These are phyloP conservation scores for Penicillium sp. DNA, from an alignment of 2,329 filamentous ascomycete species.

Conservation along the genomic window DNA sequence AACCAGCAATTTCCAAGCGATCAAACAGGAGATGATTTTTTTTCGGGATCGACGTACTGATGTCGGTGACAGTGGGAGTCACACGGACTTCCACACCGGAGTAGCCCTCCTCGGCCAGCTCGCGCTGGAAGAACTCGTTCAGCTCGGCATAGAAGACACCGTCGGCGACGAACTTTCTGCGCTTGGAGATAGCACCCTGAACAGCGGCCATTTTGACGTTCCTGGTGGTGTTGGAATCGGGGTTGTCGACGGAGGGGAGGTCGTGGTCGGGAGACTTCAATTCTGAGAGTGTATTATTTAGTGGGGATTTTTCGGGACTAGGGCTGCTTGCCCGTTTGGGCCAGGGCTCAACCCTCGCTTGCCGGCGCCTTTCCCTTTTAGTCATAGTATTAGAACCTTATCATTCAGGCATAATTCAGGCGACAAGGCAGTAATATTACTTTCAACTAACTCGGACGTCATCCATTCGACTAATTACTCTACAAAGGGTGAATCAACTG, in stretches of 20 bases:
- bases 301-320: conserved; percentile 41
- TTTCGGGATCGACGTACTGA: conserved; percentile 59
- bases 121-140: conserved; percentile 99
- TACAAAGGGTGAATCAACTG: not conserved
- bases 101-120: conserved; percentile 99
- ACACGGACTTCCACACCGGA: conserved; percentile 99
- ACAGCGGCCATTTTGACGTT: conserved; percentile 51
- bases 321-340: conserved; percentile 36
- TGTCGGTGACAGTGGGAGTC: conserved; percentile 99
- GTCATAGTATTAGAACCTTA: conserved; percentile 13
- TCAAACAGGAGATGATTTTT: conserved; percentile 16
- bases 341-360: conserved; percentile 45
- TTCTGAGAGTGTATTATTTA: conserved; percentile 38
- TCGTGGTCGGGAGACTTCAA: conserved; percentile 35
- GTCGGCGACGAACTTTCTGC: conserved; percentile 80
- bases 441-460: not conserved
- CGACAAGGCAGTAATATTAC: conserved; percentile 8
- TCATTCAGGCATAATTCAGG: conserved; percentile 10
- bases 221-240: conserved; percentile 33
- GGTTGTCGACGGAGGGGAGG: conserved; percentile 37
- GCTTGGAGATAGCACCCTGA: conserved; percentile 54
- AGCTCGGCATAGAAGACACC: conserved; percentile 99
- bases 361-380: conserved; percentile 26
- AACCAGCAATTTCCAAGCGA: conserved; percentile 13
- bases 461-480: not conserved